These are phyloP conservation scores for Spergularia azorica DNA, from an alignment of 179 eudicot species.

Conservation along the genomic window DNA sequence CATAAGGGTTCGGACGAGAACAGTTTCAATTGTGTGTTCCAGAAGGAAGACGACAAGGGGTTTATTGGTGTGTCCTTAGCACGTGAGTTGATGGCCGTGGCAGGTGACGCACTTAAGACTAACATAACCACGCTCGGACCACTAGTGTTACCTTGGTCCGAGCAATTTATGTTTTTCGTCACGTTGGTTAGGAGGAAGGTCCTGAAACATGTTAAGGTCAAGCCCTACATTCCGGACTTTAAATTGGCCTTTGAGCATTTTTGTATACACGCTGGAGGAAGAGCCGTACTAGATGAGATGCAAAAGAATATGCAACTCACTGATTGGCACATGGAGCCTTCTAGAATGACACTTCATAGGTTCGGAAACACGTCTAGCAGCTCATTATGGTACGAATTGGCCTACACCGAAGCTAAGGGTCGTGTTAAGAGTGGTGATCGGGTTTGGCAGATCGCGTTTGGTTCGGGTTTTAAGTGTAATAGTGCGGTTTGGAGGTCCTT, in stretches of 20 bases:
- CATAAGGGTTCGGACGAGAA: conserved; percentile 68
- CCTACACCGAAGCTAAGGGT: conserved; percentile 71
- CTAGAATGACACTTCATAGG: conserved; percentile 77
- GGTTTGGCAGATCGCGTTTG: conserved; percentile 84
- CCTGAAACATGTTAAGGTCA: conserved; percentile 48
- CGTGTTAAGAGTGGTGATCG: conserved; percentile 60
- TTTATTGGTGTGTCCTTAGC: conserved; percentile 65
- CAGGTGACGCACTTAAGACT: conserved; percentile 78
- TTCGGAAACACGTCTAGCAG: conserved; percentile 88
- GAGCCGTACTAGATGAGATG: conserved; percentile 71
- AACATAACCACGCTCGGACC: conserved; percentile 84
- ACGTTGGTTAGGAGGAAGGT: conserved; percentile 55
- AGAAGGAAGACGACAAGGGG: conserved; percentile 64
- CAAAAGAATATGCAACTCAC: conserved; percentile 58
- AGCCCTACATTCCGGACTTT: conserved; percentile 79
- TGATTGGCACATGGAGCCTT: conserved; percentile 85
- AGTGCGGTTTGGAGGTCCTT: conserved; percentile 85
- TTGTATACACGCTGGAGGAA: conserved; percentile 78
- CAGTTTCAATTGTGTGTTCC: conserved; percentile 68
- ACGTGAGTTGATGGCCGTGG: conserved; percentile 75
- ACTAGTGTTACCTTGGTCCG: conserved; percentile 66
- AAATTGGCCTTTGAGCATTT: conserved; percentile 80
- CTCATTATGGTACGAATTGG: conserved; percentile 75
- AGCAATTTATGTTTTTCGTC: conserved; percentile 61
- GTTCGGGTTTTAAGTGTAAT: conserved; percentile 87